A percentile compares a stretch with the other conserved stretches of the same genome.
These are phyloP conservation scores for Nepenthes gracilis DNA, from an alignment of 148 eudicot genomes.

Conservation along the genomic window DNA sequence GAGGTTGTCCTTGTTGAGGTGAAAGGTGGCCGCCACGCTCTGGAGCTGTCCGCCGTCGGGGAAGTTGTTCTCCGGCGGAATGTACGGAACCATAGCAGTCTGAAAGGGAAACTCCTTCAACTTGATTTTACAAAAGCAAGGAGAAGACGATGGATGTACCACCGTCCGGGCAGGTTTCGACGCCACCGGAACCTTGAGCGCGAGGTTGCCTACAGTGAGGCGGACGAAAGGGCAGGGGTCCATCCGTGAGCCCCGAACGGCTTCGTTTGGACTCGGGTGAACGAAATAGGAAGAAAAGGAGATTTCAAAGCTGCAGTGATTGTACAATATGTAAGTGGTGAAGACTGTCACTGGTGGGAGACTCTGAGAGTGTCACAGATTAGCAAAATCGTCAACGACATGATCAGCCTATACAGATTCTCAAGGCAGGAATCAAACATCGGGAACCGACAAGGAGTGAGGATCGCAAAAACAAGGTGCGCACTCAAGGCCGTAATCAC, in stretches of 20 bases:
- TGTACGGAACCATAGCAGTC: slow-evolving; percentile 33
- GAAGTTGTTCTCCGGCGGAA: slow-evolving; percentile 14
- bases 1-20: slow-evolving; percentile 38
- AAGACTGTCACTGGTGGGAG: too few relatives aligned
- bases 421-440: too few relatives aligned
- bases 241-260: slow-evolving; percentile 14
- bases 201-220: slow-evolving; percentile 44
- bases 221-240: slow-evolving; percentile 80
- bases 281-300: too few relatives aligned
- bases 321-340: too few relatives aligned
- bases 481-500: too few relatives aligned
- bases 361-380: too few relatives aligned
- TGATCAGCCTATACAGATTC: too few relatives aligned
- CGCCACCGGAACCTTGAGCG: slow-evolving; percentile 41
- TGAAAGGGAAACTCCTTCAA: slow-evolving; percentile 42
- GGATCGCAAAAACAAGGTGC: too few relatives aligned
- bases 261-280: too few relatives aligned
- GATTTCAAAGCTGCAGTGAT: too few relatives aligned
- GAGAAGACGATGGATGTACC: slow-evolving; percentile 48
- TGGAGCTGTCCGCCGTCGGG: slow-evolving; percentile 13
- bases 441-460: too few relatives aligned
- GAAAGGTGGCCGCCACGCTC: slow-evolving; percentile 30
- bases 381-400: too few relatives aligned
- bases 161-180: slow-evolving; percentile 44
- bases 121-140: slow-evolving; percentile 63